Conservation (phyloP, 495 filamentous ascomycete genomes). For the Penicillium atrosanguineum region DNA sequence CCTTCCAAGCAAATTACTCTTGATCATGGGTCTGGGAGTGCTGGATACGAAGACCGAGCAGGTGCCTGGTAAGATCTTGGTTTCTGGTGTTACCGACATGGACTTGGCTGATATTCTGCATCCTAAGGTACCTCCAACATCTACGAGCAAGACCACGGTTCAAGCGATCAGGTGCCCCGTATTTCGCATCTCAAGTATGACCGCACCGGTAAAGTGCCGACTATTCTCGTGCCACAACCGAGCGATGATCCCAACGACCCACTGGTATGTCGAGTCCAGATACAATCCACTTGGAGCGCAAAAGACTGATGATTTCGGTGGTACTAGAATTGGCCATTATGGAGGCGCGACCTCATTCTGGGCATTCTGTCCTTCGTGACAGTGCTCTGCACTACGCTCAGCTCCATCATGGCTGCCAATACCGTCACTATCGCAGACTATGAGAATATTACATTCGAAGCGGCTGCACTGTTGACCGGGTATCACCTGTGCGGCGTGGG, state of each 20-base stretch:
- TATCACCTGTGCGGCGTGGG: conserved; percentile 85
- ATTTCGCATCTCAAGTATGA: conserved; percentile 67
- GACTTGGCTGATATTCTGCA: conserved; percentile 1
- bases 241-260: conserved; percentile 81
- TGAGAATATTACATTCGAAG: conserved; percentile 60
- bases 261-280: conserved; percentile 42
- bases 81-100: background rate
- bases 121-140: conserved; percentile 62
- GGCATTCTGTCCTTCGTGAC: conserved; percentile 72
- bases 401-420: conserved; percentile 83
- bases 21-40: conserved; percentile 77
- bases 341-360: conserved; percentile 80
- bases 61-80: conserved; percentile 63
- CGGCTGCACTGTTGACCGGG: conserved; percentile 79
- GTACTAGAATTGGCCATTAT: conserved; percentile 80
- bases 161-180: conserved; percentile 33
- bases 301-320: conserved; percentile 6
- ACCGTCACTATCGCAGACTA: conserved; percentile 66
- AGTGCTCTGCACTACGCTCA: conserved; percentile 76
- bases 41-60: conserved; percentile 59
- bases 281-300: background rate
- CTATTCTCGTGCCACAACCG: conserved; percentile 77
- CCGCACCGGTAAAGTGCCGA: conserved; percentile 59
- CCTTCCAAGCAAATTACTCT: background rate
- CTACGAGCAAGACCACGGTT: conserved; percentile 52